Base-by-base conservation (phyloP, 2,329 filamentous ascomycete species). In the Fusarium domesticum region DNA sequence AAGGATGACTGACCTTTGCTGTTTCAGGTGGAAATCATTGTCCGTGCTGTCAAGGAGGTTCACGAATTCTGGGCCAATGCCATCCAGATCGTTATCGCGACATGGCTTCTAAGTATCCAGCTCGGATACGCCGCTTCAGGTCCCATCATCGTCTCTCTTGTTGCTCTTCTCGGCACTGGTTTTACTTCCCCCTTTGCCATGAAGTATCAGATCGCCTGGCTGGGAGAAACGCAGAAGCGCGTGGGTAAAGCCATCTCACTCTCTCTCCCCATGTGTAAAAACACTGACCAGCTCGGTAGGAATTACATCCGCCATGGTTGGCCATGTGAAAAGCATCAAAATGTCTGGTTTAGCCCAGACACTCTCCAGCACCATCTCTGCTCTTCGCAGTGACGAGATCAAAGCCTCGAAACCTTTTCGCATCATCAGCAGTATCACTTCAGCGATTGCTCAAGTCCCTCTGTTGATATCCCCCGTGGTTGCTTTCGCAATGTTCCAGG, bases 241-340 rank as follows among this genome's bases (percentile, higher is more conserved):
- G 56, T 63, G 39, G 59, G 61, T 61, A 37, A n/a, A n/a, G n/a
- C n/a, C 42, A 61, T 10, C 42, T 16, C 10, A 16, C 1, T 7
- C 18, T 8, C 8, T 6, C n/a, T 6, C 4, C 2, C 2, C 1
- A 2, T 5, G 3, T 19, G 3, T 8, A 16, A 4, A 2, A 20
- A 32, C 10, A 16, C 42, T 48, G 17, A 60, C 11, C 3, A 1
- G 19, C 12, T 16, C 1, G 23, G 7, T 4, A 61, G 58, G 54
- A n/a, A 58, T 62, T 6, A 63, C 61, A 2, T 63, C 61, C 17
- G 55, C 60, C 10, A 60, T 70, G 42, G 63, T 72, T 35, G 64
- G 64, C 2, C 62, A 65, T 6, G 69, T 72, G 50, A 72, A 72
- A 50, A 67, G 64, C 42, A 66, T 72, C 42, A 71, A 70, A 51